Evolutionary conservation across 805 yeast genomes (phyloP).

Genomic region (Priceomyces melissophilus): DNA sequence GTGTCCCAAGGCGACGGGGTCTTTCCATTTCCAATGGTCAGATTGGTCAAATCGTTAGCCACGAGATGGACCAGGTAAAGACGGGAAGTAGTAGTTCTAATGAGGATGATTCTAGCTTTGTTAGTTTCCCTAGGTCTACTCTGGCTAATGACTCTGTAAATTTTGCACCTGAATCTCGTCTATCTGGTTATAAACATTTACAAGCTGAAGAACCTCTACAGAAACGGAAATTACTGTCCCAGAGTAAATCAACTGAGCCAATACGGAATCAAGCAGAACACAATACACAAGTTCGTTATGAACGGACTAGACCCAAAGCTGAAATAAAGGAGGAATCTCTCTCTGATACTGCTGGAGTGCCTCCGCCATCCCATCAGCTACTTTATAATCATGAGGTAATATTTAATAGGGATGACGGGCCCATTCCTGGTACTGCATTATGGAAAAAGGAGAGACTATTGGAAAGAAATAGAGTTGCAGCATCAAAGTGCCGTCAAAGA

Average conservation of each 20-base stretch:
- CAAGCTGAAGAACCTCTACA: too few species aligned
- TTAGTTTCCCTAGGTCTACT: background rate
- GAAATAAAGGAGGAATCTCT: slow-evolving; percentile 1
- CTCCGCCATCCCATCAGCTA: slow-evolving; percentile 50
- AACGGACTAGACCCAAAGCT: background rate
- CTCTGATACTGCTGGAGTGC: slow-evolving; percentile 34
- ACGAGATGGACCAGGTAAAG: slow-evolving; percentile 18
- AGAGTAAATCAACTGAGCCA: too few species aligned
- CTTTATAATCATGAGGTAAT: slow-evolving; percentile 55
- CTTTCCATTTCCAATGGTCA: slow-evolving; percentile 84
- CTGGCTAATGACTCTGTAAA: too few species aligned
- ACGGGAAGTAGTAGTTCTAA: slow-evolving; percentile 22
- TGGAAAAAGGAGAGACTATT: slow-evolving; percentile 65
- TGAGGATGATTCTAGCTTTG: slow-evolving; percentile 17
- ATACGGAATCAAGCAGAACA: background rate
- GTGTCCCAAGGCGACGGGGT: slow-evolving; percentile 50
- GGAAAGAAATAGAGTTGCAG: slow-evolving; percentile 66
- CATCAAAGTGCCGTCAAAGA: slow-evolving; percentile 64
- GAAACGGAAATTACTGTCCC: too few species aligned
- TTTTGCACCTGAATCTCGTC: background rate
- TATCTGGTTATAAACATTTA: too few species aligned
- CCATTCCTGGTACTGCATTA: slow-evolving; percentile 60
- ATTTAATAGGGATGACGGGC: slow-evolving; percentile 50
- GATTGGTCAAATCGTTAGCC: slow-evolving; percentile 65
- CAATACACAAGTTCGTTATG: background rate